A percentile compares a stretch with the other conserved stretches of the same genome.
Evolutionary conservation across 177 flowering plant species (phyloP).

Genomic region (Vitis hybrid): DNA sequence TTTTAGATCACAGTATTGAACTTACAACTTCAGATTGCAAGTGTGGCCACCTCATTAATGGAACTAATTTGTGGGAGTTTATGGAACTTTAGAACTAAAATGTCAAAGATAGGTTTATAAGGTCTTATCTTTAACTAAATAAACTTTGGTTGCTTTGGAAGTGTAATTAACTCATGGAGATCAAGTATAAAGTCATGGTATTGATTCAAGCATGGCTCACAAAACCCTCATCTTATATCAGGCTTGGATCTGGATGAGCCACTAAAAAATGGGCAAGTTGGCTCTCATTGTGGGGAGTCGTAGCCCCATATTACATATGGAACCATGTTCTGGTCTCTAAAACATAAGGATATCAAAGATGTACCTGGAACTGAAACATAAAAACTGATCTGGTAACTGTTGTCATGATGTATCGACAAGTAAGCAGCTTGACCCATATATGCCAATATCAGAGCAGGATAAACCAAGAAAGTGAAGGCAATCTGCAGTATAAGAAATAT

Average conservation of each 20-base stretch:
- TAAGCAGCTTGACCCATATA: constrained; percentile 99
- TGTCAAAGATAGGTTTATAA: too few relatives aligned
- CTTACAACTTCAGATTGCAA: too few relatives aligned
- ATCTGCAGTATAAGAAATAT: constrained; percentile 46
- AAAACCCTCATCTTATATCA: neutral
- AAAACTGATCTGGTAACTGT: constrained; percentile 59
- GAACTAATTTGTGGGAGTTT: too few relatives aligned
- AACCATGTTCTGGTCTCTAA: neutral
- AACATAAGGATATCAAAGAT: neutral
- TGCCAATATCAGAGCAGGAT: constrained; percentile 89
- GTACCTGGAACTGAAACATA: constrained; percentile 94
- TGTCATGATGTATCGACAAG: constrained; percentile 72
- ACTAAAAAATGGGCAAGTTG: neutral
- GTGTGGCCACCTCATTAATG: too few relatives aligned
- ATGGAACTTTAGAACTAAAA: too few relatives aligned
- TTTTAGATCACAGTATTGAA: too few relatives aligned
- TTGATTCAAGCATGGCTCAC: neutral
- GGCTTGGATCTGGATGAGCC: neutral
- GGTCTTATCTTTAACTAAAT: too few relatives aligned
- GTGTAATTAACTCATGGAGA: too few relatives aligned
- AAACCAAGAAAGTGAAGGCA: constrained; percentile 87
- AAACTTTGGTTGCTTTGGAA: too few relatives aligned
- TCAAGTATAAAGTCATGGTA: neutral
- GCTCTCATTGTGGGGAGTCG: neutral
- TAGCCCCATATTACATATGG: neutral